Conservation (phyloP, 306 rosid species). For the Quercus wislizeni region DNA sequence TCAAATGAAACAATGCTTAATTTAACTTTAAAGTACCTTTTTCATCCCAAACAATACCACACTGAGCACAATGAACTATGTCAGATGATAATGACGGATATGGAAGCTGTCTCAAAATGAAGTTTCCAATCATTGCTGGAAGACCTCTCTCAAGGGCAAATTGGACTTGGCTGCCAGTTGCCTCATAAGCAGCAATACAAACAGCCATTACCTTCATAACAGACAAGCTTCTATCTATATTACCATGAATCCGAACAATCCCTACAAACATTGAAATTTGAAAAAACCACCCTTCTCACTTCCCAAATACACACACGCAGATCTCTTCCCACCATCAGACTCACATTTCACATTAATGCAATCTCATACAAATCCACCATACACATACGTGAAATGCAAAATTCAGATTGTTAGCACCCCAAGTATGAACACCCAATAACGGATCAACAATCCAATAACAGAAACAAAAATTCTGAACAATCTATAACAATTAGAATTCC, state of each 20-base stretch:
- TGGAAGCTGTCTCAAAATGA: conserved; percentile 79
- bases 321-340: conserved; percentile 22
- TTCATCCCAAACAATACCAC: conserved; percentile 84
- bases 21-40: conserved; percentile 49
- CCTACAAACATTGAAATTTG: conserved; percentile 57
- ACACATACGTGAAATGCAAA: conserved; percentile 7
- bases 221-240: conserved; percentile 30
- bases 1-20: neutral
- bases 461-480: neutral
- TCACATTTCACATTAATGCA: neutral
- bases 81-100: conserved; percentile 87
- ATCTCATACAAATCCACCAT: conserved; percentile 18
- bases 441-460: conserved; percentile 29
- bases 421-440: conserved; percentile 9
- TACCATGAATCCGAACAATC: conserved; percentile 33
- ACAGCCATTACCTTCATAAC: conserved; percentile 71
- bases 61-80: conserved; percentile 98
- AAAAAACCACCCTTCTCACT: conserved; percentile 38
- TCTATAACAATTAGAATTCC: conserved; percentile 2
- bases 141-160: conserved; percentile 99
- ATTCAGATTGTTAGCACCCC: conserved; percentile 11
- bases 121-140: conserved; percentile 92
- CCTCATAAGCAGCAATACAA: conserved; percentile 91
- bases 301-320: conserved; percentile 25
- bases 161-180: conserved; percentile 99